phyloP scores from a whole-genome alignment of 805 yeast species.

The Yarrowia bubula region DNA sequence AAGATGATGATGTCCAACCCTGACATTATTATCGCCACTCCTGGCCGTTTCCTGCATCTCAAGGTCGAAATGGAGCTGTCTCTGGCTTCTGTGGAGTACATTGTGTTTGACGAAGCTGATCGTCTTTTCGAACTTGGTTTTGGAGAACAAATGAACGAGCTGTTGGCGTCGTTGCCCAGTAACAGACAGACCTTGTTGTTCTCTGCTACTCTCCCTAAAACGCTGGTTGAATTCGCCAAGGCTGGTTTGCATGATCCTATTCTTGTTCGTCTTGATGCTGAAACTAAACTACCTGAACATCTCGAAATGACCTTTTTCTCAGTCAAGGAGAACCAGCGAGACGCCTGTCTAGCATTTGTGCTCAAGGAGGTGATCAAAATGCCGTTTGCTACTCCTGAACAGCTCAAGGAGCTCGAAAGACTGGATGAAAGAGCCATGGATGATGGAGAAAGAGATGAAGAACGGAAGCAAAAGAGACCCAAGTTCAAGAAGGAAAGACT shows the following conservation, averaged over 20 bases:
- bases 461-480: conserved; percentile 39
- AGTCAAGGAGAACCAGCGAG: conserved; percentile 81
- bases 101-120: conserved; percentile 97
- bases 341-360: conserved; percentile 74
- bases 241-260: conserved; percentile 94
- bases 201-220: conserved; percentile 91
- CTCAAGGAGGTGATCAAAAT: conserved; percentile 81
- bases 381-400: conserved; percentile 75
- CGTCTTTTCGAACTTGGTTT: conserved; percentile 95
- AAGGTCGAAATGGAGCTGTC: conserved; percentile 93
- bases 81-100: conserved; percentile 77
- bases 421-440: conserved; percentile 36
- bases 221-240: conserved; percentile 93
- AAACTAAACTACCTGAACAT: conserved; percentile 82
- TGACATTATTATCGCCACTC: conserved; percentile 93
- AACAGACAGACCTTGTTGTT: conserved; percentile 84
- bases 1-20: conserved; percentile 90
- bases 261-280: conserved; percentile 89
- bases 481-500: conserved; percentile 53
- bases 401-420: conserved; percentile 51
- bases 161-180: conserved; percentile 77
- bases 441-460: conserved; percentile 37
- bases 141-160: conserved; percentile 86
- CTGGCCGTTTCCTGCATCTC: conserved; percentile 94
- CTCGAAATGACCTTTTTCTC: conserved; percentile 86